Evolutionary conservation across 1,139 yeast genomes (phyloP), one percentile per base, ranked within the genome.

Genomic region (Yamadazyma atmosphaerica): DNA sequence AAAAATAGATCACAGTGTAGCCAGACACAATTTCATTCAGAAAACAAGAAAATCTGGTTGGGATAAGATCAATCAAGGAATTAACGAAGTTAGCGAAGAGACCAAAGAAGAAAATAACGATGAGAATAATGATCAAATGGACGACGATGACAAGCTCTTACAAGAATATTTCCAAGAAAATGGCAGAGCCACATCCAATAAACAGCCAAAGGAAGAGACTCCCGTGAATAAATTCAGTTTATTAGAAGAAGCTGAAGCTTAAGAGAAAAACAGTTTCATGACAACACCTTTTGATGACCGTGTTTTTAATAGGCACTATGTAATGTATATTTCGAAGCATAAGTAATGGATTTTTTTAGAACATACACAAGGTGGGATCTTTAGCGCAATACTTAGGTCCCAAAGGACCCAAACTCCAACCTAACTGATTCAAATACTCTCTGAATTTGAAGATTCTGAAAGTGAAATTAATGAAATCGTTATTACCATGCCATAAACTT

Each of bases 1-100:
- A 36, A 84, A 83, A 55, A 82, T 83, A 35, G 77, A 77, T 44
- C 80, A 79, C 49, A 79, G 87, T 51, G 74, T 81, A 25, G 72
- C 74, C 33, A 72, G 86, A 51, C 82, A 86, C 18, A 80, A 72
- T 53, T 77, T 68, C 52, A 79, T 83, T 12, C 83, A 77, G 49
- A 65, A 61, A 21, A 70, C 83, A 4, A 72, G 92, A 58, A 83
- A 83, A 56, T 65, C 86, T 1, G 84, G 81, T 12, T 84, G 92
- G 92, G 89, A 83, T 35, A 68, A 72, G 38, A 81, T 82, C 40
- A 84, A 84, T 55, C 68, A 34, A 4, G 45, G 36, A n/a, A 36
- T 44, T 7, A 37, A 35, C 17, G 22, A 9, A 6, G 19, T 22
- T 32, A 14, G 44, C 37, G 28, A 43, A 18, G 12, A 36, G 33